Evolutionary conservation across 305 asterid genomes (phyloP), one percentile per base, ranked within the genome.

Genomic region (Fraxinus xanthoxyloides): DNA sequence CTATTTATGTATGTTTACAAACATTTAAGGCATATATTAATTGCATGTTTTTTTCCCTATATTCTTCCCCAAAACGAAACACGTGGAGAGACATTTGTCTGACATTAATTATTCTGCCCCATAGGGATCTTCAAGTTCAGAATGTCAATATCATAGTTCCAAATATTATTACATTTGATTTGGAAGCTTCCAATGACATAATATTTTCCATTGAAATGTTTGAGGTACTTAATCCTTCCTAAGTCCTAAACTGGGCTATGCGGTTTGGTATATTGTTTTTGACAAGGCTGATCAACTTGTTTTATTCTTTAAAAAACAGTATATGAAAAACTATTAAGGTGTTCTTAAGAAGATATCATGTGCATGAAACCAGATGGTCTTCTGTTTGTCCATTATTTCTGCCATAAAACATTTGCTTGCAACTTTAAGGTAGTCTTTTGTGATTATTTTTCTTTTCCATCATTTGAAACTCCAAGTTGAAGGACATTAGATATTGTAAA

Each of bases 181-280:
- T 4, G 7, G 38, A 34, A 34, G 38, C 38, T 34, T 34, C 38
- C 38, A 34, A 34, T 34, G 7, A 5, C 7, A 86, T 93, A 79
- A 90, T 95, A 80, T 95, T 92, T 83, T 93, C 98, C 75, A 93
- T 95, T 72, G 98, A 88, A 88, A 95, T 93, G 97, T 93, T 95
- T 83, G 98, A 34, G 6, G 6, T 31, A 31, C 5, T 31, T 31
- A 31, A 31, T 34, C 38, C 38, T 34, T 34, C 1, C 38, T 5
- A 34, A 34, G 38, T 34, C 7, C 38, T 34, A 34, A 34, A 34
- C 7, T 34, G 38, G 38, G 38, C 38, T 34, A 34, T 34, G 38
- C 5, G 38, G 38, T 34, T 34, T 34, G 38, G 38, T 5, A 34
- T 34, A 34, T 34, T 34, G 38, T 38, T 38, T 8, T 38, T 38